Evolutionary conservation across 306 rosid genomes (phyloP).

Genomic region (Fragaria iinumae): DNA sequence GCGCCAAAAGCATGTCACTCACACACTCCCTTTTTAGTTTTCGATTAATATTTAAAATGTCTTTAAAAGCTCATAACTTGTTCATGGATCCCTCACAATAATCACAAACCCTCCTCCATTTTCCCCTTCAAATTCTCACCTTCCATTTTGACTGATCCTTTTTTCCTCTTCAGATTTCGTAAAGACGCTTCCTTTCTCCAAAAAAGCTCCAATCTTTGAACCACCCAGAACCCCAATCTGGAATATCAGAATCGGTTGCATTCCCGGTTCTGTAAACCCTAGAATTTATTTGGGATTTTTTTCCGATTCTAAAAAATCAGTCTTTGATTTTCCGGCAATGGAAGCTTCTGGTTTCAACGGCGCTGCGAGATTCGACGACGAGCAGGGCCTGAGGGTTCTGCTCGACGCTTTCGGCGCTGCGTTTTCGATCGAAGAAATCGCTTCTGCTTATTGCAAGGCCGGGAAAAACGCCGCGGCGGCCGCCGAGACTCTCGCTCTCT

Average conservation of each 20-base stretch:
- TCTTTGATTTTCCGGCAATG: conserved; percentile 27
- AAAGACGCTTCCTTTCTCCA: neutral
- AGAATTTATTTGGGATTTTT: neutral
- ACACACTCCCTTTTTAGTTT: neutral
- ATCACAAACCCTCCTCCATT: neutral
- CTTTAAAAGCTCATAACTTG: neutral
- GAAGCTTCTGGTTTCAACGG: conserved; percentile 43
- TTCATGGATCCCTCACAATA: neutral
- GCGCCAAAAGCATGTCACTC: conserved; percentile 12
- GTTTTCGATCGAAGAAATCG: conserved; percentile 66
- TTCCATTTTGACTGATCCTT: neutral
- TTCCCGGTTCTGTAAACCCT: too few relatives aligned
- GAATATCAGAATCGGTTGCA: too few relatives aligned
- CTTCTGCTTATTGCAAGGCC: conserved; percentile 75
- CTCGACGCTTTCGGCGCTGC: conserved; percentile 64
- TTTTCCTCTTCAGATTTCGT: neutral
- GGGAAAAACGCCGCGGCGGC: conserved; percentile 56
- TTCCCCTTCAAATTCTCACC: neutral
- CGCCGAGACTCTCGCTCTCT: conserved; percentile 45
- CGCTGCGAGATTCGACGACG: conserved; percentile 32
- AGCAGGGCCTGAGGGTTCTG: conserved; percentile 50
- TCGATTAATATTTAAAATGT: neutral
- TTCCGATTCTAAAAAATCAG: neutral
- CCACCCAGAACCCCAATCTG: neutral
- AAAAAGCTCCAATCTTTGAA: conserved; percentile 10